These are phyloP conservation scores for Rhamnella rubrinervis DNA, from an alignment of 331 rosid species.

Conservation along the genomic window DNA sequence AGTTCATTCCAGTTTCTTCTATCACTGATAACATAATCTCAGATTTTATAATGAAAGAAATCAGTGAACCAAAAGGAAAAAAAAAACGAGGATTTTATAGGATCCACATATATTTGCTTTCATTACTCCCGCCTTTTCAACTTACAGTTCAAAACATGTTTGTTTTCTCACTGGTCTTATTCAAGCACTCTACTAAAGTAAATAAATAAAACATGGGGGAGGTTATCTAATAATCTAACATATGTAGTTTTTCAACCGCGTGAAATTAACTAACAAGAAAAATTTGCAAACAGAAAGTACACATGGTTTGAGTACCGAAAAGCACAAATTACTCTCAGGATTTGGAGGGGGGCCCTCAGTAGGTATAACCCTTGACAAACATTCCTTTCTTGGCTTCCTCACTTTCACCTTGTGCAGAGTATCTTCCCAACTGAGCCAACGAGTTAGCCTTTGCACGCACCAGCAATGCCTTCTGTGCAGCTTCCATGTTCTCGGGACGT, in stretches of 20 bases:
- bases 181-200: constrained; percentile 38
- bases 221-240: constrained; percentile 8
- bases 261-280: constrained; percentile 13
- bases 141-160: constrained; percentile 21
- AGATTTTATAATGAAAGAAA: too few species aligned
- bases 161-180: constrained; percentile 47
- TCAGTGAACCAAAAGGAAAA: too few species aligned
- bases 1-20: too few species aligned
- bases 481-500: constrained; percentile 65
- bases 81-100: background rate
- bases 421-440: constrained; percentile 92
- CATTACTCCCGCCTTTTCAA: constrained; percentile 16
- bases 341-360: constrained; percentile 33
- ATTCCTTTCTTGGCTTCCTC: constrained; percentile 90
- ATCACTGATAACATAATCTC: too few species aligned
- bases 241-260: constrained; percentile 21
- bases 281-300: constrained; percentile 13
- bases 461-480: constrained; percentile 80
- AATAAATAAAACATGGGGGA: constrained; percentile 22
- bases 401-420: constrained; percentile 76
- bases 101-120: background rate
- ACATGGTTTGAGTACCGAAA: constrained; percentile 12
- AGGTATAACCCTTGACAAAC: constrained; percentile 92
- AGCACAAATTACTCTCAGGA: background rate
- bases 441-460: constrained; percentile 97